Evolutionary conservation across 768 basidiomycete genomes (phyloP).

Genomic region (Coprinellus aureogranulatus): DNA sequence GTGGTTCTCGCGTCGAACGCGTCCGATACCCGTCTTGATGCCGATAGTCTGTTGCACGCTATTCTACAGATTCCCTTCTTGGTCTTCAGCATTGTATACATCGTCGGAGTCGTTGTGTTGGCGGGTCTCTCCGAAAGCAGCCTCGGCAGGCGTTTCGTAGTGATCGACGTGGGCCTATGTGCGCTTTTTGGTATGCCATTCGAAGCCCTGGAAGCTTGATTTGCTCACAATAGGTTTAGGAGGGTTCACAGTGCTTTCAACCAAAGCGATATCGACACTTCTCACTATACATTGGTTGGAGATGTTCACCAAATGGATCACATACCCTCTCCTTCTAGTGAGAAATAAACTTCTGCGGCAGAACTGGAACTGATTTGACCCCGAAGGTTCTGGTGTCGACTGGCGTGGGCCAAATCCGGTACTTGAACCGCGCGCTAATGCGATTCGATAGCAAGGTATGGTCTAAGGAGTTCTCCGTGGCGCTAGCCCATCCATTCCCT

Average conservation of each 20-base stretch:
- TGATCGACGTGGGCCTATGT: constrained; percentile 85
- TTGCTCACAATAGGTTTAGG: too few relatives aligned
- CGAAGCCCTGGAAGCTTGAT: too few relatives aligned
- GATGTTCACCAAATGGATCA: constrained; percentile 78
- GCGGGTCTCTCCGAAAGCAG: constrained; percentile 62
- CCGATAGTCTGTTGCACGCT: constrained; percentile 63
- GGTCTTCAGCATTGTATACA: constrained; percentile 66
- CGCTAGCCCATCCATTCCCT: constrained; percentile 1
- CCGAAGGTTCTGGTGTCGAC: constrained; percentile 65
- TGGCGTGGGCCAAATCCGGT: constrained; percentile 80
- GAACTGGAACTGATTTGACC: not conserved
- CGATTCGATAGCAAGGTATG: constrained; percentile 86
- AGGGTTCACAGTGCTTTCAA: constrained; percentile 92
- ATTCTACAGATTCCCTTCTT: constrained; percentile 73
- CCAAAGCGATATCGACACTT: constrained; percentile 88
- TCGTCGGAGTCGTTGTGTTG: constrained; percentile 55
- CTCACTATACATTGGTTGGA: constrained; percentile 75
- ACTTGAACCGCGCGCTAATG: constrained; percentile 85
- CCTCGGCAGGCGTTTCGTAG: constrained; percentile 65
- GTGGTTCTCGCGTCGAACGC: constrained; percentile 83
- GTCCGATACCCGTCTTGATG: constrained; percentile 67
- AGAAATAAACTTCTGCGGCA: constrained; percentile 17
- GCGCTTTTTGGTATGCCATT: constrained; percentile 68
- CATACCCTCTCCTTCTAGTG: constrained; percentile 76
- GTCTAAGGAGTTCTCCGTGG: constrained; percentile 5